These are phyloP conservation scores for Acrodontium crateriforme DNA, from an alignment of 2,329 filamentous ascomycete genomes.

Conservation along the genomic window DNA sequence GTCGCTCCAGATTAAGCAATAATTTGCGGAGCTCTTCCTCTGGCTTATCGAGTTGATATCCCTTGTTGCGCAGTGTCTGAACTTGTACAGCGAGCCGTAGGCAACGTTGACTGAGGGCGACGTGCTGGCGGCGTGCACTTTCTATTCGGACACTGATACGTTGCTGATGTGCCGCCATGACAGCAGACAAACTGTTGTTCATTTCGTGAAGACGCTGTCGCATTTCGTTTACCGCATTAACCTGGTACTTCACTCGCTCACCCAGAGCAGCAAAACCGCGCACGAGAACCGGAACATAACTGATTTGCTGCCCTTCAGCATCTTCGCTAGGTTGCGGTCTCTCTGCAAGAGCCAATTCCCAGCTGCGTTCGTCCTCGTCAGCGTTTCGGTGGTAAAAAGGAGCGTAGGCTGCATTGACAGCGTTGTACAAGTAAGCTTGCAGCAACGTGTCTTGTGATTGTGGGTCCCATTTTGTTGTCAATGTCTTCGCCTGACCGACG, in stretches of 20 bases:
- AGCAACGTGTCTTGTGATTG: conserved; percentile 52
- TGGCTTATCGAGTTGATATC: conserved; percentile 64
- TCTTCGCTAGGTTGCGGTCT: conserved; percentile 45
- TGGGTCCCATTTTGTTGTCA: conserved; percentile 64
- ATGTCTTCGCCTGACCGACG: conserved; percentile 56
- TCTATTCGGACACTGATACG: conserved; percentile 60
- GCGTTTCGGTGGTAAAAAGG: conserved; percentile 60
- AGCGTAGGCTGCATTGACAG: conserved; percentile 59
- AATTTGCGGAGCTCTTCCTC: conserved; percentile 68
- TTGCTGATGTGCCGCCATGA: conserved; percentile 64
- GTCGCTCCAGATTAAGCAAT: conserved; percentile 53
- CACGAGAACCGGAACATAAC: conserved; percentile 61
- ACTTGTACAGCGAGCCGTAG: conserved; percentile 64
- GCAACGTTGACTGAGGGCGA: conserved; percentile 57
- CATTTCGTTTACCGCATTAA: conserved; percentile 53
- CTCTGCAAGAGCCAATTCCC: conserved; percentile 70
- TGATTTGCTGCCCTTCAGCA: conserved; percentile 23
- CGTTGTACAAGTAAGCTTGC: conserved; percentile 79
- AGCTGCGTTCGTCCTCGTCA: conserved; percentile 61
- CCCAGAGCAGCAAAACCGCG: conserved; percentile 60
- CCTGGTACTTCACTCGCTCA: conserved; percentile 58
- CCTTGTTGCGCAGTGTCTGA: conserved; percentile 66
- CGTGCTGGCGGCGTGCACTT: conserved; percentile 59
- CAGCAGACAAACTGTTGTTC: conserved; percentile 57
- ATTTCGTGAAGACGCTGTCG: conserved; percentile 65